Conservation (phyloP, 495 filamentous ascomycete genomes). For the Cercophora newfieldiana region DNA sequence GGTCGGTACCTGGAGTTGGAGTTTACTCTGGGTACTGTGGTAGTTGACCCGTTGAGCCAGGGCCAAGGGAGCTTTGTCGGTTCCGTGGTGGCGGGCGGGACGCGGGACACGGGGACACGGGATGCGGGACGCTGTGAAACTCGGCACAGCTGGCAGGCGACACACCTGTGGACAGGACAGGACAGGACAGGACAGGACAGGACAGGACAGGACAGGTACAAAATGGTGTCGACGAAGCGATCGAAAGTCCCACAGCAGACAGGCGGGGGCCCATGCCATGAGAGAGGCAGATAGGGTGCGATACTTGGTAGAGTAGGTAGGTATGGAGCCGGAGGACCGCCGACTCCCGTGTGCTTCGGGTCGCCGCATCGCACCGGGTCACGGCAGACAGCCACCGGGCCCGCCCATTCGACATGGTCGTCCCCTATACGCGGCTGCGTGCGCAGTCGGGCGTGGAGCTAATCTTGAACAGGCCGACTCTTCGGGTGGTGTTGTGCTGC, state of each 20-base stretch:
- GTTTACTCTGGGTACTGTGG: too few relatives aligned
- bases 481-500: background rate
- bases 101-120: background rate
- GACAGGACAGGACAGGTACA: background rate
- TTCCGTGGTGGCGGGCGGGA: background rate
- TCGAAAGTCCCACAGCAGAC: slow-evolving; percentile 10
- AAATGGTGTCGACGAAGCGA: slow-evolving; percentile 5
- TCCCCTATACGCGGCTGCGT: background rate
- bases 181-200: background rate
- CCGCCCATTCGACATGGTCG: background rate
- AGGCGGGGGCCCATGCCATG: background rate
- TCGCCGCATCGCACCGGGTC: slow-evolving; percentile 1
- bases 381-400: slow-evolving; percentile 11
- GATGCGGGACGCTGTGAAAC: slow-evolving; percentile 3
- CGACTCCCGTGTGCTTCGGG: background rate
- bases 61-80: background rate
- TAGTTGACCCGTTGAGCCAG: too few relatives aligned
- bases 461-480: slow-evolving; percentile 2
- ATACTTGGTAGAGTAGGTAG: background rate
- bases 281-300: background rate
- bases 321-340: background rate
- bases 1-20: background rate
- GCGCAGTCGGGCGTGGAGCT: background rate
- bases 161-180: background rate
- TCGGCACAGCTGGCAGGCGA: slow-evolving; percentile 11